Evolutionary conservation across 192 early-diverging fungal species (phyloP), one percentile per base, ranked within the genome.

Genomic region (Coemansia sp.): DNA sequence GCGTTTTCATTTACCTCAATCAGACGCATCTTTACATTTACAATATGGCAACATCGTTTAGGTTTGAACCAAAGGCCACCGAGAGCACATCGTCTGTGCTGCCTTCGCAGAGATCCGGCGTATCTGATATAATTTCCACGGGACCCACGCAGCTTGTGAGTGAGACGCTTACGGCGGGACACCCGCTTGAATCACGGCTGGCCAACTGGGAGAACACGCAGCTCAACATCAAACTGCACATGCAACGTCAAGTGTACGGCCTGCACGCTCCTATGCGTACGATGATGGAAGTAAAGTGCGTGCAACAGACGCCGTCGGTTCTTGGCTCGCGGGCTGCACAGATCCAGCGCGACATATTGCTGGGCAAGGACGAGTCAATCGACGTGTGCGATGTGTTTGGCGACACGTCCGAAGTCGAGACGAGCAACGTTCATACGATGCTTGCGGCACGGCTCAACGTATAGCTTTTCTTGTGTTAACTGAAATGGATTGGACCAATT

Each of bases 371-470:
- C 79, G 85, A 88, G 56, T 87, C 89, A 6, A 88, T 97, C 61
- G 97, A 93, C 39, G 89, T 94, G 62, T 90, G 92, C 67, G 97
- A 98, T 65, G 86, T 96, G 66, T 85, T 95, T 66, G 86, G 89
- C 90, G 81, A 76, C 76, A 56, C 43, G 17, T 52, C 45, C 12
- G 69, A 52, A 35, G 47, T 45, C 0, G 67, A 72, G 48, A 53
- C 50, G 0, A 54, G 12, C 25, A 61, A 73, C 56, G 50, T 65
- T 7, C 72, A 81, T 45, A 50, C 39, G 12, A 69, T 69, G 66
- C 69, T 75, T n/a, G 69, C 65, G 15, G 37, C 64, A 10, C 59
- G 61, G 37, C 39, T 65, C 47, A 59, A 65, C 25, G 47, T 67
- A 35, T 78, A 68, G 37, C 24, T 51, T 9, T 7, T 51, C 22